Evolutionary conservation across 2,329 filamentous ascomycete genomes (phyloP), one percentile per base, ranked within the genome.

Genomic region (Dryadomyces quercivorus): DNA sequence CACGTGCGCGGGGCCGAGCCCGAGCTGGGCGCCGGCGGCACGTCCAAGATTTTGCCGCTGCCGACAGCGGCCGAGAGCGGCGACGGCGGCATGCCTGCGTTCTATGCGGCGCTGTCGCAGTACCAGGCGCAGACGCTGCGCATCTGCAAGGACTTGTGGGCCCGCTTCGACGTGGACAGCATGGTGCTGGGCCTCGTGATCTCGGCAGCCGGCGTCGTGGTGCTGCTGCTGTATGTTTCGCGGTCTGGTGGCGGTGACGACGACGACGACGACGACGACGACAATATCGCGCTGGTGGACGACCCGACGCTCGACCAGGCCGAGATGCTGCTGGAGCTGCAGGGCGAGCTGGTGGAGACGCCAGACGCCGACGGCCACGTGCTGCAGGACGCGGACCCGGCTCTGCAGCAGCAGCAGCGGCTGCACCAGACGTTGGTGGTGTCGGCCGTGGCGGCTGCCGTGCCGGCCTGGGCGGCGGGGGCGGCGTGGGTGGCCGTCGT

Each of bases 91-190:
- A 60, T 73, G 68, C 66, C 63, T 63, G 56, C 70, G 8, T 65
- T 73, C 0, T 81, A 80, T 61, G 59, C 75, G 2, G 78, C 83
- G 0, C 92, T 88, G 63, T 72, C 76, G 16, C 73, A 75, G 12
- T 97, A 95, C 65, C 90, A 96, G 66, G 74, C 75, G 34, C 81
- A 88, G 64, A 95, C 86, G 0, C 74, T 98, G 47, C 75, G 75
- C 31, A 77, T 92, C 13, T 97, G 88, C 72, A 87, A 90, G 65
- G 78, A 77, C 43, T 73, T 97, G 16, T 98, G 93, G 93, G 90
- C 93, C 21, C 82, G 87, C 40, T 98, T 98, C 61, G 89, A 98
- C 66, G 75, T 95, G 20, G 76, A 81, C 2, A 87, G 85, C 65
- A 98, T 98, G 90, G 64, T 85, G 15, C 75, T 86, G 59, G 93